phyloP scores from a whole-genome alignment of 371 early-diverging fungal species.

The Ordospora colligata region DNA sequence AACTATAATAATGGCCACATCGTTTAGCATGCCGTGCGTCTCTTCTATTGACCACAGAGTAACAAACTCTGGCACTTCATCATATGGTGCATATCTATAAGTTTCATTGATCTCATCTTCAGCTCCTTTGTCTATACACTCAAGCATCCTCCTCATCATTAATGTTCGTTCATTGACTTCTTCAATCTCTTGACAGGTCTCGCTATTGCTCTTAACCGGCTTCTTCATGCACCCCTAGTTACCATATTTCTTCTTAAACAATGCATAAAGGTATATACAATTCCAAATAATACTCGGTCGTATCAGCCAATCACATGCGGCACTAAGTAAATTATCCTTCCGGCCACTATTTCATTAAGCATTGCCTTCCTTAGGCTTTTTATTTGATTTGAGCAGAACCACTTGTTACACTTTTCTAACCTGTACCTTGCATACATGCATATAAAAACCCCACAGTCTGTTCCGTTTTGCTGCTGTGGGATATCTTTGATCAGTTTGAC shows the following conservation, averaged over 20 bases:
- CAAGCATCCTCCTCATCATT: background rate
- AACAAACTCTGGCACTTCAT: background rate
- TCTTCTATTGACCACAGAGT: background rate
- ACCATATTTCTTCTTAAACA: background rate
- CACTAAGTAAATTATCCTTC: background rate
- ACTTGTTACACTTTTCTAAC: background rate
- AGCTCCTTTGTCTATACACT: constrained; percentile 10
- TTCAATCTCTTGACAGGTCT: background rate
- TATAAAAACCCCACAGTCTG: constrained; percentile 91
- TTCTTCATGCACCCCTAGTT: background rate
- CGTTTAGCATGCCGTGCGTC: background rate
- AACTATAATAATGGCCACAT: background rate
- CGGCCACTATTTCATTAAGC: background rate
- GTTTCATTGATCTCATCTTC: constrained; percentile 10
- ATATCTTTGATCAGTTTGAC: constrained; percentile 59
- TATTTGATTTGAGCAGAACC: background rate
- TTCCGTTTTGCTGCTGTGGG: constrained; percentile 74
- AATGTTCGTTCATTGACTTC: background rate
- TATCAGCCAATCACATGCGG: background rate
- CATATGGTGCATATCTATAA: background rate
- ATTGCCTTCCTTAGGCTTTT: background rate
- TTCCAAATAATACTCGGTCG: background rate
- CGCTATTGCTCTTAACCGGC: background rate
- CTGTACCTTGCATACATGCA: constrained; percentile 70
- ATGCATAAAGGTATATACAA: background rate